Base-by-base conservation (phyloP, 208 protist species). In the Acanthamoeba lenticulata region DNA sequence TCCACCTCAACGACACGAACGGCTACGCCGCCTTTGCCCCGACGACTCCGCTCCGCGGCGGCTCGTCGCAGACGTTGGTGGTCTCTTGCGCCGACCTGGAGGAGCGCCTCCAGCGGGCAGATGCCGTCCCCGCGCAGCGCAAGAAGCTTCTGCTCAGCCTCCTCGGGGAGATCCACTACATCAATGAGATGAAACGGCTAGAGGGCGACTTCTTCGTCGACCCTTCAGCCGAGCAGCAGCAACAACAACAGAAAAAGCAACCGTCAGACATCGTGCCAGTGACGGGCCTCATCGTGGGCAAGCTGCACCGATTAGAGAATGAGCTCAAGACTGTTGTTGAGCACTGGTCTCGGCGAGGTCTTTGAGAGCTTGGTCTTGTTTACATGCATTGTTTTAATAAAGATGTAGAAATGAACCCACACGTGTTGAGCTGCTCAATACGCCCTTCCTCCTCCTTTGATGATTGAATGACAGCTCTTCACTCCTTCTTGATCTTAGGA, bases 251-350 rank as follows among this genome's bases (percentile, higher is more conserved):
- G 77, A 86, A 86, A 29, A 19, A 21, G 21, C 29, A 38, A 32
- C 44, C 44, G 57, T 86, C 77, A 6, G 77, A 86, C 77, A 86
- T 86, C 77, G 77, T 86, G 3, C 77, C 77, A 24, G 44, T 86
- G 1, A 86, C 77, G 11, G 77, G 77, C 7, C 77, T 86, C 77
- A 86, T 86, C 77, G 77, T 86, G 77, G 77, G 77, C 44, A 86
- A 86, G 77, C 44, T 86, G 6, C 77, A 86, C 29, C 77, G 77
- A 86, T 86, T 86, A 86, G 77, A 86, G 45, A 86, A 86, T 42
- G 77, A 86, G 11, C 45, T 86, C 40, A 86, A 86, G 44, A 86
- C 77, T 1, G 77, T 86, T 9, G 77, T 86, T 17, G 77, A 86
- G 45, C 77, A 86, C 44, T 86, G 77, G 77, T 86, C 77, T 0